A percentile compares a stretch with the other conserved stretches of the same genome.
Evolutionary conservation across 108 stramenopile genomes (phyloP).

Genomic region (Cyclotella sp.): DNA sequence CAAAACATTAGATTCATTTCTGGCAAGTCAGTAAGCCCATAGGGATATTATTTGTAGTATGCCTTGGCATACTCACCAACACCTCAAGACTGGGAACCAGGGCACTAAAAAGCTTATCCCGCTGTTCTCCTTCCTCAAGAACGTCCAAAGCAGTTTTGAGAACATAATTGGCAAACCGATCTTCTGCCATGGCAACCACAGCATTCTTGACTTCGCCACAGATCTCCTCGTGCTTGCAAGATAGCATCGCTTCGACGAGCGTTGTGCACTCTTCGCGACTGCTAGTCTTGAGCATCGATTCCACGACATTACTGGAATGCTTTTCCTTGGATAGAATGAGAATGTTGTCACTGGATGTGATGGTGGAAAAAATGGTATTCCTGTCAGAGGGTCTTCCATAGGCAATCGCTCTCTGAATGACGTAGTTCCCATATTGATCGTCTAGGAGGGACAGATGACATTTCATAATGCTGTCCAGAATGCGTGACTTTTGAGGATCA

Average conservation of each 20-base stretch:
- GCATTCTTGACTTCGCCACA: constrained; percentile 35
- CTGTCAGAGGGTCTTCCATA: constrained; percentile 74
- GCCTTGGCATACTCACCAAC: constrained; percentile 57
- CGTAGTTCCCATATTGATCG: constrained; percentile 89
- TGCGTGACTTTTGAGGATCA: constrained; percentile 58
- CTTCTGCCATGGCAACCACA: constrained; percentile 80
- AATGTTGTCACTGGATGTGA: constrained; percentile 67
- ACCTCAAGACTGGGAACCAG: constrained; percentile 62
- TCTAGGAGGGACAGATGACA: constrained; percentile 60
- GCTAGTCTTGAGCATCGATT: constrained; percentile 91
- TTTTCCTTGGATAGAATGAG: constrained; percentile 88
- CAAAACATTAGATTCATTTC: background rate
- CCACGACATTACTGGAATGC: constrained; percentile 96
- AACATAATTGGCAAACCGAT: constrained; percentile 95
- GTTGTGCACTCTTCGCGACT: constrained; percentile 64
- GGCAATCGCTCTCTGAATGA: constrained; percentile 83
- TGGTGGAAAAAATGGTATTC: constrained; percentile 64
- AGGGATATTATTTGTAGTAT: background rate
- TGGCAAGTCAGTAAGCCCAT: background rate
- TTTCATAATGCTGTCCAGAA: constrained; percentile 59
- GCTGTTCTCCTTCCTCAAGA: constrained; percentile 64
- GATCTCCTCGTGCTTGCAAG: background rate
- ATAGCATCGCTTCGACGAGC: constrained; percentile 69
- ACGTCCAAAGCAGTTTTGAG: constrained; percentile 72
- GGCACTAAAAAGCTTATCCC: constrained; percentile 55